Percentiles rank a stretch among this genome's conserved stretches.
These are phyloP conservation scores for Dictyostelium intermedium DNA, from an alignment of 78 protist genomes.

Conservation along the genomic window DNA sequence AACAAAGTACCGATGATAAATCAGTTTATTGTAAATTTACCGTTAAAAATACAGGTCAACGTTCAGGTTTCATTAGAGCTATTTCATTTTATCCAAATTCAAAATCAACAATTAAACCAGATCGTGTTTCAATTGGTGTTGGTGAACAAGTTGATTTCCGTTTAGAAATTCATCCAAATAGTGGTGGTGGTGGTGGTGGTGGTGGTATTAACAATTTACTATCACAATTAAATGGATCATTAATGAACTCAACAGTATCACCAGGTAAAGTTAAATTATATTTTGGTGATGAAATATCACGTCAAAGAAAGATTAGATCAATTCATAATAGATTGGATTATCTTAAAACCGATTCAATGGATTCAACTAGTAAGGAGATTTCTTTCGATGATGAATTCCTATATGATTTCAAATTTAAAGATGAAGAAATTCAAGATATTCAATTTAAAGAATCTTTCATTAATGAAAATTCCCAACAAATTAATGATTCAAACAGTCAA, in stretches of 20 bases:
- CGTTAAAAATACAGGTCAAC: constrained; percentile 45
- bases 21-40: background rate
- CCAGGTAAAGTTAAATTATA: constrained; percentile 26
- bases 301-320: constrained; percentile 10
- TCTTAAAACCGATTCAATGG: background rate
- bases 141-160: constrained; percentile 28
- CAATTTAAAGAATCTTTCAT: background rate
- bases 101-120: background rate
- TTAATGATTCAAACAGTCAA: background rate
- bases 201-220: background rate
- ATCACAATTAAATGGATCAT: background rate
- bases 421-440: background rate
- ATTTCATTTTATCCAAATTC: constrained; percentile 9
- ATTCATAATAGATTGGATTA: background rate
- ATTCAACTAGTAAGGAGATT: background rate
- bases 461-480: background rate
- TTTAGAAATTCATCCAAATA: background rate
- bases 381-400: background rate
- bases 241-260: background rate
- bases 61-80: constrained; percentile 51
- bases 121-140: constrained; percentile 31
- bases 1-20: background rate
- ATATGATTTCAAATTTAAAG: constrained; percentile 6
- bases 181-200: background rate
- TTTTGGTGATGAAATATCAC: constrained; percentile 70